A percentile compares a stretch with the other conserved stretches of the same genome.
phyloP scores from a whole-genome alignment of 176 grass and related monocot species.

The Lolium rigidum region DNA sequence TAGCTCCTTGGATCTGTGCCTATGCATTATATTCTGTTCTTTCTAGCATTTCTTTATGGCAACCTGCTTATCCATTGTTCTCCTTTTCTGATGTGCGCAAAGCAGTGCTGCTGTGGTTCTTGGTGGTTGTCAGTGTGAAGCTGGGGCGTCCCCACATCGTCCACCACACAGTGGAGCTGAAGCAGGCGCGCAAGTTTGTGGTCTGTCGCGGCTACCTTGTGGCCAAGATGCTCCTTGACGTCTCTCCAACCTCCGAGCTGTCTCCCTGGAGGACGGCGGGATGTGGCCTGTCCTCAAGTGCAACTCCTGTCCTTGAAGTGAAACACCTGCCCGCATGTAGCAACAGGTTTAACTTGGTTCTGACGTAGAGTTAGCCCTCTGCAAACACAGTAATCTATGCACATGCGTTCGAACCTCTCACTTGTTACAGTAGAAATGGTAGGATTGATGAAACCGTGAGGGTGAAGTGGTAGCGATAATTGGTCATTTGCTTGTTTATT shows the following conservation, averaged over 20 bases:
- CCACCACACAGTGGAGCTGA: slow-evolving; percentile 35
- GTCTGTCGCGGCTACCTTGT: slow-evolving; percentile 59
- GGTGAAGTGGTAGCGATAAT: too few species aligned
- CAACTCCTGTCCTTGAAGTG: slow-evolving; percentile 41
- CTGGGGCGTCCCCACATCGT: slow-evolving; percentile 47
- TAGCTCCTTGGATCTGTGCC: not conserved
- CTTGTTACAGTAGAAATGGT: not conserved
- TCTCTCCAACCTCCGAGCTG: slow-evolving; percentile 45
- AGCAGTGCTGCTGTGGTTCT: slow-evolving; percentile 54
- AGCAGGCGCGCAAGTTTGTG: slow-evolving; percentile 60
- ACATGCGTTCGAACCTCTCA: not conserved
- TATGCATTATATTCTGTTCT: not conserved
- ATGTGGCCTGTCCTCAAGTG: slow-evolving; percentile 42
- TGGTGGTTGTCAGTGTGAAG: slow-evolving; percentile 60
- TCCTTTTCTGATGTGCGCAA: not conserved
- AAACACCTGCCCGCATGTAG: not conserved
- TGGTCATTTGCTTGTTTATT: too few species aligned
- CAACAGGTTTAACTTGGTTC: slow-evolving; percentile 13
- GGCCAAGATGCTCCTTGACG: slow-evolving; percentile 58
- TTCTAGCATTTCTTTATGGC: not conserved
- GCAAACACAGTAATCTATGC: too few species aligned
- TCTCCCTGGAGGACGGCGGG: slow-evolving; percentile 45
- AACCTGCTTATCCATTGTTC: not conserved
- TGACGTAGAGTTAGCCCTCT: not conserved
- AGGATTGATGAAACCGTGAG: not conserved